Evolutionary conservation across 2,329 filamentous ascomycete genomes (phyloP).

Genomic region (Xylaria sp.): DNA sequence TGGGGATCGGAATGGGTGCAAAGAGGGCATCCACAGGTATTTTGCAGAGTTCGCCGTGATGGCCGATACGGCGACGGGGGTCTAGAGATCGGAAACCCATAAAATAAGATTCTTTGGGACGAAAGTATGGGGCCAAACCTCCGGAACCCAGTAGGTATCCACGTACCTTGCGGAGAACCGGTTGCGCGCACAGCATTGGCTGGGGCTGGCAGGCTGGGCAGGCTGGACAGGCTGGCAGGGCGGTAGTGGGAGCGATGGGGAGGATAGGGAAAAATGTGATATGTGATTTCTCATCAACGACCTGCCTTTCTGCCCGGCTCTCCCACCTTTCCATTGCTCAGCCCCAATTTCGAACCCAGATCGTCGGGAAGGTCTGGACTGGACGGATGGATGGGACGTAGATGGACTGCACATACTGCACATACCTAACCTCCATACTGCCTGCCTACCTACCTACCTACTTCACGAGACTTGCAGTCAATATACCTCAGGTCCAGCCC

Average conservation of each 20-base stretch:
- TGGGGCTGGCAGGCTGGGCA: not conserved
- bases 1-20: conserved; percentile 20
- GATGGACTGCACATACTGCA: no score
- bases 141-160: conserved; percentile 5
- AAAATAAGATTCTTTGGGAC: conserved; percentile 34
- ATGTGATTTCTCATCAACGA: not conserved
- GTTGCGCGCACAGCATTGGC: not conserved
- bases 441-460: not conserved
- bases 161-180: not conserved
- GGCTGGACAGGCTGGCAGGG: no score
- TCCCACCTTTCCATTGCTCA: no score
- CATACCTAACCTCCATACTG: not conserved
- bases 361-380: no score
- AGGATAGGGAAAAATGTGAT: not conserved
- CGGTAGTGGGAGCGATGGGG: no score
- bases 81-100: conserved; percentile 34
- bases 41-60: conserved; percentile 19
- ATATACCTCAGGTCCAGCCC: no score
- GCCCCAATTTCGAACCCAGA: no score
- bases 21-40: conserved; percentile 11
- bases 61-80: conserved; percentile 24
- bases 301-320: no score
- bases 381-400: no score
- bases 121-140: conserved; percentile 11
- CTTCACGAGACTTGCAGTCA: not conserved